Evolutionary conservation across 495 filamentous ascomycete genomes (phyloP).

Genomic region (Penicillium simplicissimum): DNA sequence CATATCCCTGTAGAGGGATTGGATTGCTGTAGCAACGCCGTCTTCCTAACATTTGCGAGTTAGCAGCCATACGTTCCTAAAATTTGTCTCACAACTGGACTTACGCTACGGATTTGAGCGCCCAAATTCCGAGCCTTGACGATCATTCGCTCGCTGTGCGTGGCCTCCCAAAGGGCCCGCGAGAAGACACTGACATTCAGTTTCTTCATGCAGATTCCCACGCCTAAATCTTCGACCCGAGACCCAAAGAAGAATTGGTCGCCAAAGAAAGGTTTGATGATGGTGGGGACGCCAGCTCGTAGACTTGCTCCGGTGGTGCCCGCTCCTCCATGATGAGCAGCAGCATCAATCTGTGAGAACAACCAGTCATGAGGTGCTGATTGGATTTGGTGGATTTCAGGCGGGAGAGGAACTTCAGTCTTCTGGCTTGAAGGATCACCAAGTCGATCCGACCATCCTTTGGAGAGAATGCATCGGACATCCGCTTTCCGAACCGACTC

Average conservation of each 20-base stretch:
- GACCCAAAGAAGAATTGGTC: slow-evolving; percentile 96
- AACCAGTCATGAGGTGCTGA: slow-evolving; percentile 96
- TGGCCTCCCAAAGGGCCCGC: slow-evolving; percentile 88
- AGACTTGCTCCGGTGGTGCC: slow-evolving; percentile 95
- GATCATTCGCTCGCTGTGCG: slow-evolving; percentile 86
- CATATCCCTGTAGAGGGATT: slow-evolving; percentile 91
- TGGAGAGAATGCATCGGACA: slow-evolving; percentile 91
- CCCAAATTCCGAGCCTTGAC: slow-evolving; percentile 78
- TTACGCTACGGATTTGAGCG: slow-evolving; percentile 81
- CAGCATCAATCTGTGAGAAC: slow-evolving; percentile 91
- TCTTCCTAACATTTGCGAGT: slow-evolving; percentile 64
- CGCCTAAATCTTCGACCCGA: slow-evolving; percentile 87
- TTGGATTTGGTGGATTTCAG: slow-evolving; percentile 83
- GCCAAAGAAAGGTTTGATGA: slow-evolving; percentile 96
- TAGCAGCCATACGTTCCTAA: background rate
- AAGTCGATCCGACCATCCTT: slow-evolving; percentile 97
- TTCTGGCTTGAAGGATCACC: slow-evolving; percentile 58
- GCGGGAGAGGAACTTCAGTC: slow-evolving; percentile 71
- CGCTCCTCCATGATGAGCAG: slow-evolving; percentile 90
- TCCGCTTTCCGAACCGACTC: slow-evolving; percentile 90
- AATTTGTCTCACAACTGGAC: slow-evolving; percentile 16
- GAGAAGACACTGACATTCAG: slow-evolving; percentile 81
- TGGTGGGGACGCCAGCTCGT: slow-evolving; percentile 87
- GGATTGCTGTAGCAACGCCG: slow-evolving; percentile 84
- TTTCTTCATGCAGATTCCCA: slow-evolving; percentile 87